Evolutionary conservation across 2,329 filamentous ascomycete species (phyloP).

Genomic region (Trichoderma hamatum): DNA sequence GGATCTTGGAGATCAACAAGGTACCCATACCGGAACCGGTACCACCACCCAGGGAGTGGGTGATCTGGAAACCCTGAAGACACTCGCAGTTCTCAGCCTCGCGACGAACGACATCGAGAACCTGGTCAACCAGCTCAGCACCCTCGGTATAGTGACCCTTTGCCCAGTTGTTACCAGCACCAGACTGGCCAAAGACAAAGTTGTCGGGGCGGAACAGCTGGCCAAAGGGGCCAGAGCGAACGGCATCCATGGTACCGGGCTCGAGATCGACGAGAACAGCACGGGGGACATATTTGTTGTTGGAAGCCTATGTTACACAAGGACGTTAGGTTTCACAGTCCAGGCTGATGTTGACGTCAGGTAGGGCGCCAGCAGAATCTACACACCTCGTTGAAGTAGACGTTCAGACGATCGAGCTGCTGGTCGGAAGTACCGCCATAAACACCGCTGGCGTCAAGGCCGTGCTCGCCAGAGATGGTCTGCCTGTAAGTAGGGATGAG

Average conservation of each 20-base stretch:
- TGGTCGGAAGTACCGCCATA: conserved; percentile 98
- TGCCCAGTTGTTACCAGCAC: conserved; percentile 99
- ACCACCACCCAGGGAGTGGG: conserved; percentile 98
- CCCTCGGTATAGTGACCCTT: conserved; percentile 99
- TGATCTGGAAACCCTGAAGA: conserved; percentile 99
- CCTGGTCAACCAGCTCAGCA: conserved; percentile 96
- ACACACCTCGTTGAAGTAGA: conserved; percentile 86
- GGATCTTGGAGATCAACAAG: conserved; percentile 98
- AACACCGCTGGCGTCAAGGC: conserved; percentile 94
- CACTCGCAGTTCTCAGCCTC: conserved; percentile 98
- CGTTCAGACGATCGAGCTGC: conserved; percentile 99
- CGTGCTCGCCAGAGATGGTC: conserved; percentile 86
- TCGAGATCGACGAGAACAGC: conserved; percentile 99
- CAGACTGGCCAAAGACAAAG: conserved; percentile 99
- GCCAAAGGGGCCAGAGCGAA: conserved; percentile 95
- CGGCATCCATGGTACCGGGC: conserved; percentile 98
- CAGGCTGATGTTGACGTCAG: not conserved
- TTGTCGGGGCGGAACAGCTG: conserved; percentile 99
- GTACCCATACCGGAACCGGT: conserved; percentile 99
- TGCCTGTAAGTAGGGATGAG: conserved; percentile 55
- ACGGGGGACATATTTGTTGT: conserved; percentile 99
- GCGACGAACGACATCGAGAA: conserved; percentile 95
- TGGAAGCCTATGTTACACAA: conserved; percentile 67
- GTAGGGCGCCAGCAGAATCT: not conserved
- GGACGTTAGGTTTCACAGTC: not conserved